Evolutionary conservation across 2,329 filamentous ascomycete species (phyloP), one percentile per base, ranked within the genome.

Genomic region (Neofusicoccum sp.): DNA sequence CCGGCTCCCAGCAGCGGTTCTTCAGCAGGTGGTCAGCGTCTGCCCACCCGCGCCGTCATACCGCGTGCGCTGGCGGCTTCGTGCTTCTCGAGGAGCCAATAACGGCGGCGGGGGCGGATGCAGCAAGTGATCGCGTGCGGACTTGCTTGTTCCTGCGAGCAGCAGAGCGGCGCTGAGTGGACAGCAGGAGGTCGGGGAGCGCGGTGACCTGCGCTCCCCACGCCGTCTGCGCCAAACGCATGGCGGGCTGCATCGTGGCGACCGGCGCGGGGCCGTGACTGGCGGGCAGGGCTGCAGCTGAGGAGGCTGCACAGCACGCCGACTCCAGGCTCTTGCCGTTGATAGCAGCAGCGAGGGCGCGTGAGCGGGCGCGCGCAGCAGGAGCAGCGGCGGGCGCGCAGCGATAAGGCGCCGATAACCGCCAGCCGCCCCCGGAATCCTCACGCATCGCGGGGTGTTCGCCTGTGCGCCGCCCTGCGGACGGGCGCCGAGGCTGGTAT

Each of bases 81-180:
- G 4, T 50, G 48, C 31, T 29, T 49, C 28, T 3, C 29, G 39
- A 28, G 31, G 16, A 45, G 29, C 54, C 54, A 58, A 58, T 58
- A 31, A 29, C n/a, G 29, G 22, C 6, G 28, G n/a, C 11, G 4
- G 12, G 6, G 39, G 16, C 16, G 54, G 14, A 12, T 37, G 22
- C 29, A 33, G 36, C 44, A 60, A 31, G 48, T 48, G 56, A 39
- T 60, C 56, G 56, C 45, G 56, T 60, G 56, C 56, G 36, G 29
- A 33, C 39, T 49, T 60, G 56, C 45, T 60, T 49, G 56, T 60
- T 60, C 36, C 56, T 60, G 56, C 49, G 56, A 33, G 56, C 41
- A 28, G 56, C 56, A 39, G 49, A 28, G n/a, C 37, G 11, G 37
- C 52, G 52, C 52, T 29, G 41, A 29, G 16, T 14, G 33, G 31